Percentiles rank a stretch among this genome's conserved stretches.
These are phyloP conservation scores for Zymoseptoria passerinii DNA, from an alignment of 2,329 filamentous ascomycete genomes.

Conservation along the genomic window DNA sequence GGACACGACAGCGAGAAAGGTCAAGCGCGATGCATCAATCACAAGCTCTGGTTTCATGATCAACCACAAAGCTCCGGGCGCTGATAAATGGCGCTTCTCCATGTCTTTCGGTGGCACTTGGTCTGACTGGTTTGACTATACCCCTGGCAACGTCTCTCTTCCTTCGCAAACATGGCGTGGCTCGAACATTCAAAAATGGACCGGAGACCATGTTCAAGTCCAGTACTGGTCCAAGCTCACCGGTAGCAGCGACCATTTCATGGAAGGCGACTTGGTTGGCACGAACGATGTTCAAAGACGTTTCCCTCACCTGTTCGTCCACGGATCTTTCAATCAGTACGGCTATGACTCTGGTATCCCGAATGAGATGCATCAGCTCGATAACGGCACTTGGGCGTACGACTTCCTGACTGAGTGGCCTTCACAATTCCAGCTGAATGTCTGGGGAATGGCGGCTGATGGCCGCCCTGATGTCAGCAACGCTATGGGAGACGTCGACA, in stretches of 20 bases:
- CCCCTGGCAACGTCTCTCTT: constrained; percentile 44
- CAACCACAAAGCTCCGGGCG: constrained; percentile 53
- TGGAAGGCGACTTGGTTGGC: constrained; percentile 49
- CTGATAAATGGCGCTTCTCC: constrained; percentile 55
- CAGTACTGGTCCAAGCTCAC: constrained; percentile 55
- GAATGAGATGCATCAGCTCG: constrained; percentile 44
- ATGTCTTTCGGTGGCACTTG: constrained; percentile 53
- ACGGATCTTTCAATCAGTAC: constrained; percentile 56
- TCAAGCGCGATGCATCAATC: constrained; percentile 21
- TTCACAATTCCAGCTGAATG: constrained; percentile 52
- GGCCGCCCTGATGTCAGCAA: constrained; percentile 52
- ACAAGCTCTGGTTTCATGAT: constrained; percentile 41
- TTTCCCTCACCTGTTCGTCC: constrained; percentile 55
- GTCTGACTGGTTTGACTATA: constrained; percentile 51
- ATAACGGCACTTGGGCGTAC: constrained; percentile 47
- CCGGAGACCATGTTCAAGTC: constrained; percentile 53
- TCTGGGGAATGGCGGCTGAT: constrained; percentile 59
- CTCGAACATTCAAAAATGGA: constrained; percentile 47
- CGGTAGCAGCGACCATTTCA: constrained; percentile 52
- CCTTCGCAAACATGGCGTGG: constrained; percentile 48
- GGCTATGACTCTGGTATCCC: constrained; percentile 54
- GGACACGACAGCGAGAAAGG: constrained; percentile 20
- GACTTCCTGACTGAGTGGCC: constrained; percentile 59
- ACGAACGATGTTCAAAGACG: constrained; percentile 36
- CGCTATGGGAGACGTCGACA: constrained; percentile 54